phyloP scores from a whole-genome alignment of 768 basidiomycete species.

The Porphyrellus cyaneotinctus region DNA sequence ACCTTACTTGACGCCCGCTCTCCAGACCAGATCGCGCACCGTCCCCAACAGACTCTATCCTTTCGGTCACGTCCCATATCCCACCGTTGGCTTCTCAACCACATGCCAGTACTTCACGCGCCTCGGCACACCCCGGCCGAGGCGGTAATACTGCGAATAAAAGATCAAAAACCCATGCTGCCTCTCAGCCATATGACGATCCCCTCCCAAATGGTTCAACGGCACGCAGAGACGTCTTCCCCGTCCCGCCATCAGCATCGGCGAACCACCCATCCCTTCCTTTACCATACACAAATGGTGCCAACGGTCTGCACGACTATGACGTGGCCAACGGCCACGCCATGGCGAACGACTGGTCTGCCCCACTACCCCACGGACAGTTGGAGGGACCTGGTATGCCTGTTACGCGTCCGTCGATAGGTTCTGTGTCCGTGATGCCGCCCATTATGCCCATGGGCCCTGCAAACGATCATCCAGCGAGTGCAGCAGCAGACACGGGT shows the following conservation, averaged over 20 bases:
- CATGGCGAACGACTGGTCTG: conserved; percentile 45
- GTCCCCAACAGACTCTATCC: conserved; percentile 71
- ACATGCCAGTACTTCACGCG: conserved; percentile 25
- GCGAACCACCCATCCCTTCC: conserved; percentile 54
- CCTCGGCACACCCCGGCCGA: conserved; percentile 31
- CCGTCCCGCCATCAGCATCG: conserved; percentile 48
- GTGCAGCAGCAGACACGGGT: conserved; percentile 37
- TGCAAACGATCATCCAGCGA: conserved; percentile 31
- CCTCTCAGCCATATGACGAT: conserved; percentile 38
- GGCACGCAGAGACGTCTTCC: conserved; percentile 41
- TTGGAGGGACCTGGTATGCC: conserved; percentile 81
- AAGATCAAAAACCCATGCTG: conserved; percentile 39
- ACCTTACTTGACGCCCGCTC: conserved; percentile 1
- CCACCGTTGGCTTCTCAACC: conserved; percentile 36
- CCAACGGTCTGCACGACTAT: conserved; percentile 38
- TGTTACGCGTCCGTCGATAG: conserved; percentile 42
- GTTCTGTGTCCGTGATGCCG: conserved; percentile 22
- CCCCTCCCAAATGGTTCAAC: conserved; percentile 38
- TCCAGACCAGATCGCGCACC: conserved; percentile 57
- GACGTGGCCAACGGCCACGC: conserved; percentile 36
- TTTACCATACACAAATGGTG: conserved; percentile 34
- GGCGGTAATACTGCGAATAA: conserved; percentile 35
- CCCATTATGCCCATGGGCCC: conserved; percentile 23
- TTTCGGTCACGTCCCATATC: conserved; percentile 67
- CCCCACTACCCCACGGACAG: conserved; percentile 47